Percentiles rank a stretch among this genome's conserved stretches.
Evolutionary conservation across 495 filamentous ascomycete genomes (phyloP).

Genomic region (Neurospora sp.): DNA sequence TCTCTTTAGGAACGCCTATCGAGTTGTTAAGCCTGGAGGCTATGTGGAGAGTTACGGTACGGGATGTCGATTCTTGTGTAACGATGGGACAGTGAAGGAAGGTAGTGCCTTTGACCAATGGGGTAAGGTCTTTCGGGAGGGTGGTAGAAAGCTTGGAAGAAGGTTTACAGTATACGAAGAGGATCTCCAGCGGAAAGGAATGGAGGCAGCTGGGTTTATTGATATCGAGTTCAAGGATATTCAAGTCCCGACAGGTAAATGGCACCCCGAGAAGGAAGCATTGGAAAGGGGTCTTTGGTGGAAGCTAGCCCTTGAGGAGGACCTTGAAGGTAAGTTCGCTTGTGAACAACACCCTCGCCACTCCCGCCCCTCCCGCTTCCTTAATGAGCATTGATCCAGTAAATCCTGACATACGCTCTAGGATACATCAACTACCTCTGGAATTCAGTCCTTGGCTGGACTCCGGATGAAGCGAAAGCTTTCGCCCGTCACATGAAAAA

Average conservation of each 20-base stretch:
- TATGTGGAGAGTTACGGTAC: conserved; percentile 18
- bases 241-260: background rate
- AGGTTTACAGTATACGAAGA: conserved; percentile 12
- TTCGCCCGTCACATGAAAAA: no score
- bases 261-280: background rate
- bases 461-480: no score
- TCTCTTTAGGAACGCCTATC: conserved; percentile 26
- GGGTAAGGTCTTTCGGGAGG: conserved; percentile 7
- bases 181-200: conserved; percentile 14
- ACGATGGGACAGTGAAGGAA: conserved; percentile 14
- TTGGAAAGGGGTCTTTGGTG: no score
- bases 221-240: conserved; percentile 2
- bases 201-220: conserved; percentile 2
- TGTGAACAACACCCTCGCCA: no score
- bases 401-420: background rate
- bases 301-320: no score
- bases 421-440: background rate
- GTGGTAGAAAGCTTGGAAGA: conserved; percentile 6
- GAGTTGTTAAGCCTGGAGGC: conserved; percentile 27
- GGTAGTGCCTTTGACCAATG: conserved; percentile 23
- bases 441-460: no score
- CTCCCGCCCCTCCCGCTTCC: no score
- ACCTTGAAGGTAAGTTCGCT: no score
- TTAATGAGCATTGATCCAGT: no score
- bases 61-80: conserved; percentile 12